Evolutionary conservation across 108 stramenopile species (phyloP), one percentile per base, ranked within the genome.

Genomic region (Cylindrotheca closterium): DNA sequence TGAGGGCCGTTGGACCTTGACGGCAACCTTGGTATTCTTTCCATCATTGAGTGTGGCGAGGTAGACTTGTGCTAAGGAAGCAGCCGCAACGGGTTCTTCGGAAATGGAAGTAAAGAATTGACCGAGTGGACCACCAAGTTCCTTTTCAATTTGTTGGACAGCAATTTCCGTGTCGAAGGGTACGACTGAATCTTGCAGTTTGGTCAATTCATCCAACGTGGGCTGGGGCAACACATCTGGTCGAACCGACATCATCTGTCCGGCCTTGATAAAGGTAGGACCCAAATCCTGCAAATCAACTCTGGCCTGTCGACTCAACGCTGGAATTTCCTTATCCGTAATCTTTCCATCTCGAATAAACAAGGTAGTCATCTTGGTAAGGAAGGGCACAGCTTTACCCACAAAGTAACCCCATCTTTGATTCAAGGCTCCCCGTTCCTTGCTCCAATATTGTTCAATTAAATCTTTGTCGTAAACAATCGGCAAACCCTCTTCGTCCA

Each of bases 231-330:
- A 63, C 3, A 97, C 95, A 74, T 97, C 96, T 1, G 96, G 95
- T 15, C 96, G 70, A 1, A 97, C 94, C 48, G 73, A 77, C 89
- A 97, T 92, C 85, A 94, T 94, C 74, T 90, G 88, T 19, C 87
- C 87, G 3, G 74, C 75, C 50, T 77, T 79, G 58, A 82, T 79
- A 69, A 95, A 94, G 28, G 97, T 96, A 0, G 97, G 93, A 0
- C 97, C 97, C 0, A 97, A 77, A 70, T 97, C 93, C 60, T 96
- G 95, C 68, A 96, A 73, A 70, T 96, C 92, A 53, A 93, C 48
- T 19, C 96, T 74, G 1, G 94, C 92, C 65, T 94, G 89, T 57
- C 76, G 57, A 25, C 87, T 86, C 60, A 97, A 71, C 30, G 51
- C 69, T 2, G 88, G 92, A 72, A 93, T 89, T 58, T 96, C 88